These are phyloP conservation scores for Botrytis tulipae DNA, from an alignment of 2,329 filamentous ascomycete genomes.

Conservation along the genomic window DNA sequence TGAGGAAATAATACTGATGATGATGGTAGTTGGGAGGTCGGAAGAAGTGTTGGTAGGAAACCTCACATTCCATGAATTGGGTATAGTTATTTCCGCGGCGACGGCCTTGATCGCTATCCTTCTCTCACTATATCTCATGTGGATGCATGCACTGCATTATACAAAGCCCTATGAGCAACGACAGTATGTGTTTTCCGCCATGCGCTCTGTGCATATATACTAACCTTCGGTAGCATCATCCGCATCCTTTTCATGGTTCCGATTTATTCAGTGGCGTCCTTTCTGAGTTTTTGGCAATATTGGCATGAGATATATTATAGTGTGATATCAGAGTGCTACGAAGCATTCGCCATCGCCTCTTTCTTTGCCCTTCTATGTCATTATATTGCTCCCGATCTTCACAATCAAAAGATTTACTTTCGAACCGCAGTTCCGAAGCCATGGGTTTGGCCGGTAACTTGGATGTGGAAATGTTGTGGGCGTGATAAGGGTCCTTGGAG, in stretches of 20 bases:
- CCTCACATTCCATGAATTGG: slow-evolving; percentile 55
- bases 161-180: slow-evolving; percentile 59
- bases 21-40: slow-evolving; percentile 37
- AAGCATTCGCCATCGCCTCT: slow-evolving; percentile 82
- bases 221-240: slow-evolving; percentile 60
- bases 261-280: slow-evolving; percentile 72
- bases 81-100: slow-evolving; percentile 50
- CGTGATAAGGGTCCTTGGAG: slow-evolving; percentile 68
- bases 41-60: slow-evolving; percentile 49
- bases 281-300: slow-evolving; percentile 73
- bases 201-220: not conserved
- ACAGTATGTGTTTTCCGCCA: slow-evolving; percentile 44
- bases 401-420: slow-evolving; percentile 81
- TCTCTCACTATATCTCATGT: slow-evolving; percentile 56
- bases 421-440: slow-evolving; percentile 63
- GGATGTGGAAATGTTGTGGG: slow-evolving; percentile 68
- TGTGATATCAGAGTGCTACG: slow-evolving; percentile 80
- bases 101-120: slow-evolving; percentile 51
- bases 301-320: slow-evolving; percentile 77
- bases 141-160: slow-evolving; percentile 59
- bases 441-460: slow-evolving; percentile 73
- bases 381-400: slow-evolving; percentile 74
- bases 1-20: slow-evolving; percentile 25
- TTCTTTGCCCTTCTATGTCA: slow-evolving; percentile 83
- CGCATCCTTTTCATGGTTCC: slow-evolving; percentile 88